Percentiles rank a stretch among this genome's conserved stretches.
Evolutionary conservation across 2,329 filamentous ascomycete species (phyloP).

Genomic region (Fusarium duplospermum): DNA sequence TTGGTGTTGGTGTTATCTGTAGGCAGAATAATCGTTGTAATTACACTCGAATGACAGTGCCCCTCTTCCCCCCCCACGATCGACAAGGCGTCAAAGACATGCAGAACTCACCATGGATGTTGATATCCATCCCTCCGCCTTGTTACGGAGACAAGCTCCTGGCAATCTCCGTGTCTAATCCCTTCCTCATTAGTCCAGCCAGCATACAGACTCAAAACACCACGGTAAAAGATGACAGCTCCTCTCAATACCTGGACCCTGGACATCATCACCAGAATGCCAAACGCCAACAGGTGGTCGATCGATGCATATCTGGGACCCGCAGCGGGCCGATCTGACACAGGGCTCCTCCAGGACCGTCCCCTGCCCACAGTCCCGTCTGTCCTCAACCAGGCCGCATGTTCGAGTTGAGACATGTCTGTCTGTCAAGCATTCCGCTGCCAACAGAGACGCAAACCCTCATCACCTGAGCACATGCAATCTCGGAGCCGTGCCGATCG

Average conservation of each 20-base stretch:
- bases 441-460: conserved; percentile 18
- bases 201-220: background rate
- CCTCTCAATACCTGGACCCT: conserved; percentile 6
- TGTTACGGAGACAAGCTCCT: conserved; percentile 1
- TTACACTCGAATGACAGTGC: background rate
- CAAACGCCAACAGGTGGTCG: conserved; percentile 22
- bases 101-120: background rate
- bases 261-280: conserved; percentile 31
- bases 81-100: conserved; percentile 15
- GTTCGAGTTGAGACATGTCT: conserved; percentile 8
- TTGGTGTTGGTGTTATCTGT: conserved; percentile 7
- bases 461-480: conserved; percentile 3
- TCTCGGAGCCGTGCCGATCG: conserved; percentile 20
- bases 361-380: background rate
- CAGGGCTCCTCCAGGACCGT: conserved; percentile 16
- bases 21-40: background rate
- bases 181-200: conserved; percentile 8
- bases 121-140: conserved; percentile 15
- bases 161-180: conserved; percentile 17
- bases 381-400: conserved; percentile 4
- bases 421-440: background rate
- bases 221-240: background rate
- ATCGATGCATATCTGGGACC: conserved; percentile 35
- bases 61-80: conserved; percentile 20
- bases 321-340: conserved; percentile 40